Base-by-base conservation (phyloP, 2,329 filamentous ascomycete species). In the Ascochyta lentis region DNA sequence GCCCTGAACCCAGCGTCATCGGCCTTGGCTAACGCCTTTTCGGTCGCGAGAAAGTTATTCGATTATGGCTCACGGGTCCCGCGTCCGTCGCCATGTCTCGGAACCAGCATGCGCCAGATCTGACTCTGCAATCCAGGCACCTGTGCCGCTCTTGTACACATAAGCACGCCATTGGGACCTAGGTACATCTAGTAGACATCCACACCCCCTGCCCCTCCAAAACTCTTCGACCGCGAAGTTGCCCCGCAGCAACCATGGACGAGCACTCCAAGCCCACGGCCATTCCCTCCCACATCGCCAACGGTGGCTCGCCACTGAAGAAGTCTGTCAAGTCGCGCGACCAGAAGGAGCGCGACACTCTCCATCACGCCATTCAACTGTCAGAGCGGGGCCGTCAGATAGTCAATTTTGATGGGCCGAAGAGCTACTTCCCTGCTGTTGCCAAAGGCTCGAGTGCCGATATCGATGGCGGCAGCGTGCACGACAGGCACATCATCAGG, bases 331-430 rank as follows among this genome's bases (percentile, higher is more conserved):
- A 82, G 67, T 78, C 77, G 39, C 78, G 80, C 58, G 78, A 80
- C 60, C 70, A 70, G 49, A 75, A 75, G 63, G 85, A 87, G 66
- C 77, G 84, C 29, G 84, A 87, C 49, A 82, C 76, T 52, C 78
- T 87, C 49, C 83, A 81, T 64, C 80, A 83, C 16, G 83, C 85
- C 23, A 88, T 88, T 56, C 76, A 82, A 62, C 81, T 80, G 6
- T 86, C 84, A 13, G 85, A 85, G 70, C 78, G 76, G 22, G 75
- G 77, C 24, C 78, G 77, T 60, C 76, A 79, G 49, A 74, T 78
- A 0, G 68, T 83, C 40, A 77, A 80, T 60, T 76, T 81, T 40
- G 77, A 79, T 53, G 68, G 59, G 8, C 69, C 72, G 19, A 65
- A 66, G 52, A 66, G 64, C 50, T 70, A 71, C 59, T 71, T 71